A percentile compares a stretch with the other conserved stretches of the same genome.
Evolutionary conservation across 2,329 filamentous ascomycete genomes (phyloP).

Genomic region (Exophiala sp.): DNA sequence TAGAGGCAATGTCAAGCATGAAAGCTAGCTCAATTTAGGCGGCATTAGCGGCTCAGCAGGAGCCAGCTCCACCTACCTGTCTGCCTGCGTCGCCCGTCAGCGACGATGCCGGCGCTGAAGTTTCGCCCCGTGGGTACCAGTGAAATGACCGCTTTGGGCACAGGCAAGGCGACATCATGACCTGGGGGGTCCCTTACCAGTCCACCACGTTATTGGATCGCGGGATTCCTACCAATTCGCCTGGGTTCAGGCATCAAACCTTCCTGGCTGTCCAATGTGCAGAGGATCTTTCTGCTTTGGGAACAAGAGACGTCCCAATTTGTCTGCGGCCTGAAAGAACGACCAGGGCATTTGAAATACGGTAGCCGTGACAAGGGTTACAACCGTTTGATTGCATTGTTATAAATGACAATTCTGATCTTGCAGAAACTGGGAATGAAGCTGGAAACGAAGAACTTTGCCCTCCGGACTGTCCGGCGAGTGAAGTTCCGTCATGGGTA

Average conservation of each 20-base stretch:
- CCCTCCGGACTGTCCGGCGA: no score
- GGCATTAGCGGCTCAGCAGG: slow-evolving; percentile 3
- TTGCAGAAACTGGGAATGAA: not conserved
- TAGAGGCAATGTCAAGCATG: slow-evolving; percentile 23
- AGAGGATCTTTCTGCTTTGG: slow-evolving; percentile 15
- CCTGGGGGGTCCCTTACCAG: not conserved
- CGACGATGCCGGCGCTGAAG: not conserved
- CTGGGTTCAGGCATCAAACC: slow-evolving; percentile 22
- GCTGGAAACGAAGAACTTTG: slow-evolving; percentile 1
- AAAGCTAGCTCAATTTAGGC: slow-evolving; percentile 2
- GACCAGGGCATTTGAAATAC: not conserved
- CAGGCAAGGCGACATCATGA: slow-evolving; percentile 13
- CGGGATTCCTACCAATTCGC: slow-evolving; percentile 16
- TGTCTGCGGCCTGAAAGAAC: slow-evolving; percentile 7
- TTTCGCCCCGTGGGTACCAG: not conserved
- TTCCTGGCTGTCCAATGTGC: slow-evolving; percentile 17
- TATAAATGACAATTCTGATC: not conserved
- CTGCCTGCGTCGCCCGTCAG: slow-evolving; percentile 14
- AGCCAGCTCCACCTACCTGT: slow-evolving; percentile 15
- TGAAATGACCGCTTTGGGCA: no score
- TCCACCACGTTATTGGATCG: slow-evolving; percentile 15
- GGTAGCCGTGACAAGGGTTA: not conserved
- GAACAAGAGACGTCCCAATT: slow-evolving; percentile 9
- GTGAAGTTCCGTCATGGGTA: no score
- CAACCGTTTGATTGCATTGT: slow-evolving; percentile 1